phyloP scores from a whole-genome alignment of 2,329 filamentous ascomycete genomes.

The Aureobasidium lini region DNA sequence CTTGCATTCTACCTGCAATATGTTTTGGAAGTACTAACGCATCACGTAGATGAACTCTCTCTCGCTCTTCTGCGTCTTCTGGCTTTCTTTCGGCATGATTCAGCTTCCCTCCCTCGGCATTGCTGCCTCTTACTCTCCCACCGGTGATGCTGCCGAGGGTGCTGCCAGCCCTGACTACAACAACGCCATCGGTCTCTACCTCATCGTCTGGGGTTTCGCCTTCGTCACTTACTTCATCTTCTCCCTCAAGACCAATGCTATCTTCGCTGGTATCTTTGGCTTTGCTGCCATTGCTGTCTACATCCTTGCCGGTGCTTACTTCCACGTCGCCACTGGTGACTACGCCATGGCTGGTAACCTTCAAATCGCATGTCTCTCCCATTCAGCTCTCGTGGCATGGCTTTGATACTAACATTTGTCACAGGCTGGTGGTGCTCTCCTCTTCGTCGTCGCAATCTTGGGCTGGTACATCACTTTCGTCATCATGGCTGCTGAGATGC shows the following conservation, averaged over 20 bases:
- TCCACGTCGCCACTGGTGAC: conserved; percentile 39
- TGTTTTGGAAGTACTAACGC: background rate
- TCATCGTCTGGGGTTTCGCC: conserved; percentile 48
- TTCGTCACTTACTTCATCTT: conserved; percentile 47
- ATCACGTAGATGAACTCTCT: conserved; percentile 41
- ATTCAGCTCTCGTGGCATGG: background rate
- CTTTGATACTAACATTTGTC: background rate
- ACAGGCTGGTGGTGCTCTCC: conserved; percentile 30
- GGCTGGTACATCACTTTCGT: conserved; percentile 49
- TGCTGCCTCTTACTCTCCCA: conserved; percentile 36
- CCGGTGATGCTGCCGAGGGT: conserved; percentile 37
- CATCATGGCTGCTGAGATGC: conserved; percentile 48
- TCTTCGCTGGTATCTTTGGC: conserved; percentile 44
- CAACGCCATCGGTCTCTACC: conserved; percentile 41
- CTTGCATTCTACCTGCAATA: background rate
- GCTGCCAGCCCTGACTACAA: conserved; percentile 40
- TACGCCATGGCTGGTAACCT: conserved; percentile 35
- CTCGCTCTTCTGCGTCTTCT: conserved; percentile 47
- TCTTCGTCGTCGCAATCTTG: conserved; percentile 40
- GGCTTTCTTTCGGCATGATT: conserved; percentile 45
- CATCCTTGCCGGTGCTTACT: conserved; percentile 43
- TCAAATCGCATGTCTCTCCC: conserved; percentile 37
- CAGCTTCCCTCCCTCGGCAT: conserved; percentile 45
- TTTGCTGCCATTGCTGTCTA: conserved; percentile 40
- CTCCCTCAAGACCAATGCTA: conserved; percentile 43